These are phyloP conservation scores for Tetrahymena borealis DNA, from an alignment of 73 alveolate species.

Conservation along the genomic window DNA sequence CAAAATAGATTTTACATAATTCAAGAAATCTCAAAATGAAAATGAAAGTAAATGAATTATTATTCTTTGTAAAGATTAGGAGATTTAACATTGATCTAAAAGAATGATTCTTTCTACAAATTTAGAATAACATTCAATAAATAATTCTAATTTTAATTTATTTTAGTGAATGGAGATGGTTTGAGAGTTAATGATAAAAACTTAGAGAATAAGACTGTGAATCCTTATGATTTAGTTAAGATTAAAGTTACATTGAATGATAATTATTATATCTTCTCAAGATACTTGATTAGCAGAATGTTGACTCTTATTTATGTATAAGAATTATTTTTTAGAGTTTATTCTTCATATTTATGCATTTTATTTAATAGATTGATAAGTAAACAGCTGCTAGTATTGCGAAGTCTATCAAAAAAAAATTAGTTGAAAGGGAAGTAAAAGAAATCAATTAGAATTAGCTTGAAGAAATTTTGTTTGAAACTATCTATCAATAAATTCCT, in stretches of 20 bases:
- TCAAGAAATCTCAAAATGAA: background rate
- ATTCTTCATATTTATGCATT: background rate
- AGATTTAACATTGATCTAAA: background rate
- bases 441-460: conserved; percentile 50
- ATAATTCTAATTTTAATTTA: background rate
- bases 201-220: background rate
- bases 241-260: conserved; percentile 62
- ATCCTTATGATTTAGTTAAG: conserved; percentile 54
- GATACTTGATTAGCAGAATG: conserved; percentile 66
- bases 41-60: background rate
- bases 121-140: background rate
- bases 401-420: conserved; percentile 49
- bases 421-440: conserved; percentile 48
- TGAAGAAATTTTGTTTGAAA: conserved; percentile 43
- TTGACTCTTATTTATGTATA: conserved; percentile 51
- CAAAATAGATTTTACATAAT: background rate
- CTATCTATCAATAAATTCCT: conserved; percentile 23
- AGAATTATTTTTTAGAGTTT: background rate
- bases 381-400: conserved; percentile 54
- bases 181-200: background rate
- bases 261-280: conserved; percentile 64
- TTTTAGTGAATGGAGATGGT: background rate
- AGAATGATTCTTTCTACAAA: background rate
- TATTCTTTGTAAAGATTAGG: background rate
- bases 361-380: conserved; percentile 23